Evolutionary conservation across 305 asterid species (phyloP), one percentile per base, ranked within the genome.

Genomic region (Fraxinus nigra): DNA sequence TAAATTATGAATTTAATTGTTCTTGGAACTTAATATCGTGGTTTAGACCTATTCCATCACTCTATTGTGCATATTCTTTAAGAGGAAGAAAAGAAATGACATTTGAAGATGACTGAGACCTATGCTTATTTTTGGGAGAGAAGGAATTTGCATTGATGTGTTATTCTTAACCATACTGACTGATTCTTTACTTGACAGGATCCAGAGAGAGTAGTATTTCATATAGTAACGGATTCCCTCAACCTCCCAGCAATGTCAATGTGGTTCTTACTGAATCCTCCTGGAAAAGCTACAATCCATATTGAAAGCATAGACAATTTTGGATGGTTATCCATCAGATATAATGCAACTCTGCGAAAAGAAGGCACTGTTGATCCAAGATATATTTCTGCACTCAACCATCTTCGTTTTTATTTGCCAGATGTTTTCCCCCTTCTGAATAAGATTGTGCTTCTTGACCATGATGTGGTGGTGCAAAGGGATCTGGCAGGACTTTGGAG

Each of bases 261-360:
- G 98, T 95, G 98, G 98, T 95, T 95, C 91, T 83, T 93, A 86
- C 80, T 80, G 76, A 93, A 93, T 84, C 93, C 97, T 80, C 98
- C 95, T 7, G 88, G 87, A 10, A 87, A 92, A 86, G 97, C 98
- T 81, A 87, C 93, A 37, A 82, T 92, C 38, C 88, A 91, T 26
- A 93, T 93, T 80, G 95, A 92, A 88, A 90, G 90, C 84, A 78
- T 89, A 32, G 97, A 92, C 24, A 72, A 79, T 78, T 91, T 87
- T 75, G 86, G 82, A 54, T 89, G 92, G 97, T 85, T 95, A 81
- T 82, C 88, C 33, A 76, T 91, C 78, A 91, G 89, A 83, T 92
- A 92, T 54, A 79, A 86, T 9, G 86, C 37, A 35, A 80, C 88
- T 80, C 81, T 87, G 83, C 89, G 83, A 84, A 88, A 87, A 87